Evolutionary conservation across 495 filamentous ascomycete species (phyloP), one percentile per base, ranked within the genome.

Genomic region (Penicillium odoratum): DNA sequence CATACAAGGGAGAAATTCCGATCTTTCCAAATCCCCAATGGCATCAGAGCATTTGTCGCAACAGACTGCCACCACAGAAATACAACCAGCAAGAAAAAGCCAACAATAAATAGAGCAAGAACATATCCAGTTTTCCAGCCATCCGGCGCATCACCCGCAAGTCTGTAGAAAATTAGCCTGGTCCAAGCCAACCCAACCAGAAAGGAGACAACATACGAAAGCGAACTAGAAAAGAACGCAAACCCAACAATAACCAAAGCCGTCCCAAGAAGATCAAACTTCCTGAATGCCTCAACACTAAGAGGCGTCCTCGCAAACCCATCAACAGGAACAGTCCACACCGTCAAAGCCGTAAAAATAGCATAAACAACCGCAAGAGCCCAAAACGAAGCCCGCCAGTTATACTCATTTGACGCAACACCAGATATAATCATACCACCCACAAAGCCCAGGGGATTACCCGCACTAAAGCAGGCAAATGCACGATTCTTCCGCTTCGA

Each of bases 61-160:
- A 69, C 28, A 2, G 69, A 71, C 48, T 92, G 86, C 88, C 88
- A 91, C 36, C 76, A 67, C 21, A 87, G 63, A 59, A 92, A 92
- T 2, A 72, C 61, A 0, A 59, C 74, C 6, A 90, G 75, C 5
- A 90, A 66, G 9, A 85, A 51, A 28, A 88, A 42, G 2, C 87
- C 84, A 11, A 88, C 70, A 21, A 85, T 78, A 40, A 92, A 82
- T 5, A 91, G 68, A 7, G 78, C 80, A 33, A 84, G 75, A 1
- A 91, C 79, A 74, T 87, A 91, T 4, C 84, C 80, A 0, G 83
- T 87, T 18, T 66, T 66, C 88, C 88, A 92, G 7, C 88, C 88
- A 31, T 87, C 74, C 0, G 78, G 73, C 13, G 81, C 81, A 52
- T 77, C 77, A 11, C 70, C 73, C 10, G 78, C 79, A 13, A 82